A percentile compares a stretch with the other conserved stretches of the same genome.
phyloP scores from a whole-genome alignment of 345 rosid species.

The Eucalyptus cloeziana region DNA sequence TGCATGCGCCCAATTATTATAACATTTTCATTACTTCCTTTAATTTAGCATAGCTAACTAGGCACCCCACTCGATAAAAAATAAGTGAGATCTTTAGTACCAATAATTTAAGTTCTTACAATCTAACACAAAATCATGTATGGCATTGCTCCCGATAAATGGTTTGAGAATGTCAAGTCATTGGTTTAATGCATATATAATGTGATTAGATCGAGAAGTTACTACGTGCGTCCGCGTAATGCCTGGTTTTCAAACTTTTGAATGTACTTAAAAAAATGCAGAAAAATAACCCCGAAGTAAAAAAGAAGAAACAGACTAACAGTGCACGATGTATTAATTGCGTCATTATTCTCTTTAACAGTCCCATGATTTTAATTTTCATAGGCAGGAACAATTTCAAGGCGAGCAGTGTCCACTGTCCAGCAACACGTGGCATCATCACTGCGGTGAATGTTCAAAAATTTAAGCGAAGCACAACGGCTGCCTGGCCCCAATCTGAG shows the following conservation, averaged over 20 bases:
- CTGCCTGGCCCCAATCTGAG: not conserved
- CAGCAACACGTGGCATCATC: not conserved
- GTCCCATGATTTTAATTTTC: not conserved
- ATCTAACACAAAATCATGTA: not conserved
- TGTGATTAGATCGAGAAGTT: not conserved
- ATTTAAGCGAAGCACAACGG: not conserved
- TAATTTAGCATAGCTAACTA: not conserved
- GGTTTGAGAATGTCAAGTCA: not conserved
- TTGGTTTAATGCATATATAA: not conserved
- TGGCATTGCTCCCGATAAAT: not conserved
- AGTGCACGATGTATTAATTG: not conserved
- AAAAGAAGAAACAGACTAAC: not conserved
- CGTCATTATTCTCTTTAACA: not conserved
- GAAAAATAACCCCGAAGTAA: not conserved
- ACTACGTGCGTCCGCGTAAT: not conserved
- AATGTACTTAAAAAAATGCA: not conserved
- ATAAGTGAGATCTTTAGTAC: not conserved
- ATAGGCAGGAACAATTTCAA: not conserved
- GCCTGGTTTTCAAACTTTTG: not conserved
- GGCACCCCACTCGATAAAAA: not conserved
- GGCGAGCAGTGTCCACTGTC: not conserved
- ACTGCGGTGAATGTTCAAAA: not conserved
- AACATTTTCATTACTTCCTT: not conserved
- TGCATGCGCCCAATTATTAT: not conserved
- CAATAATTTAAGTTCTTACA: not conserved